These are phyloP conservation scores for Erythrophleum fordii DNA, from an alignment of 306 rosid genomes.

Conservation along the genomic window DNA sequence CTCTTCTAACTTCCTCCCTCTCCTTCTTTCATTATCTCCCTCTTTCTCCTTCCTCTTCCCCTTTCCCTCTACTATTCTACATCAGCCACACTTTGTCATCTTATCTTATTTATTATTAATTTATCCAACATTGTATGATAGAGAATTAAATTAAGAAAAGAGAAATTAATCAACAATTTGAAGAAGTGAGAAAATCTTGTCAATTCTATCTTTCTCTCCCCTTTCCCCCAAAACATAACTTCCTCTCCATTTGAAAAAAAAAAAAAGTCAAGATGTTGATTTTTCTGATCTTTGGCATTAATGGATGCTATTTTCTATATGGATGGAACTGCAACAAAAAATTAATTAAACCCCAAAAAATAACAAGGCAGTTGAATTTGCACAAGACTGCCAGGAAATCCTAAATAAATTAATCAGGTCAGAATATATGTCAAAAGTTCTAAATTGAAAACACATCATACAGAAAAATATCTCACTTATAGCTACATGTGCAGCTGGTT, in stretches of 20 bases:
- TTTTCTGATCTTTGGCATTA: slow-evolving; percentile 29
- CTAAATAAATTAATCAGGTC: slow-evolving; percentile 12
- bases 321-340: slow-evolving; percentile 20
- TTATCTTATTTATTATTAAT: slow-evolving; percentile 8
- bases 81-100: neutral
- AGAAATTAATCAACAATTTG: slow-evolving; percentile 16
- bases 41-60: too few species aligned
- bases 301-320: slow-evolving; percentile 16
- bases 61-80: neutral
- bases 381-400: slow-evolving; percentile 27
- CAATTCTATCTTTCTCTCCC: slow-evolving; percentile 4
- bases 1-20: neutral
- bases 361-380: neutral
- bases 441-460: slow-evolving; percentile 37
- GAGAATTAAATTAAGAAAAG: slow-evolving; percentile 24
- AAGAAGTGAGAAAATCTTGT: slow-evolving; percentile 2
- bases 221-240: neutral
- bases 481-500: slow-evolving; percentile 99
- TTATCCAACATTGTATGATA: slow-evolving; percentile 7
- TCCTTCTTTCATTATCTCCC: too few species aligned
- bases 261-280: slow-evolving; percentile 5
- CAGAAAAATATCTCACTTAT: slow-evolving; percentile 72
- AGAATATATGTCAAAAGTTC: slow-evolving; percentile 15
- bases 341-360: neutral
- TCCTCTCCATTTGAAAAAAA: neutral